phyloP scores from a whole-genome alignment of 2,329 filamentous ascomycete species.

The Apiospora pterosperma region DNA sequence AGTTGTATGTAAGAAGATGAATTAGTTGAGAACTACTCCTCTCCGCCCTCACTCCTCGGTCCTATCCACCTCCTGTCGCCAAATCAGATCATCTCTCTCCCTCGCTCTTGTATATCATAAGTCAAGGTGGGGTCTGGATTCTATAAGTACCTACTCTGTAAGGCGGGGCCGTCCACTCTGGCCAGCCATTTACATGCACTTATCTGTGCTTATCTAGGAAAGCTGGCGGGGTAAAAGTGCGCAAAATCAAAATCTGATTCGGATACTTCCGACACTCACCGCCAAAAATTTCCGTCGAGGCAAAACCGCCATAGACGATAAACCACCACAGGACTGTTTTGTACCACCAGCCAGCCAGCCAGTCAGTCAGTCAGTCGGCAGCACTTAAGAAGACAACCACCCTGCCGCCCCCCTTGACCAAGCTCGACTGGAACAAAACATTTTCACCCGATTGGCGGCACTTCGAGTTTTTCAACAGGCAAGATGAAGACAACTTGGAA shows the following conservation, averaged over 20 bases:
- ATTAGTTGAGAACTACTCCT: background rate
- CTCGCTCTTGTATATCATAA: background rate
- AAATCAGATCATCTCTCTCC: background rate
- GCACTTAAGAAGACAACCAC: background rate
- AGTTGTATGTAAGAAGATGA: background rate
- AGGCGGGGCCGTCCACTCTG: background rate
- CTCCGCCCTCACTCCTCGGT: background rate
- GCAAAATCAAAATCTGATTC: slow-evolving; percentile 2
- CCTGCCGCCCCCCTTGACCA: background rate
- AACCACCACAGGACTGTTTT: too few species aligned
- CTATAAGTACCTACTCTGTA: background rate
- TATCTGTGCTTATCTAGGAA: background rate
- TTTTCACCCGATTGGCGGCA: background rate
- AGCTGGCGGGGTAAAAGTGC: background rate
- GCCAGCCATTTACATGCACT: background rate
- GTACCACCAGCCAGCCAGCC: background rate
- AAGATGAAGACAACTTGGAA: slow-evolving; percentile 14
- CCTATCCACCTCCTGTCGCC: background rate
- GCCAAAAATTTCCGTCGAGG: slow-evolving; percentile 4
- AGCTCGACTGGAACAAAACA: too few species aligned
- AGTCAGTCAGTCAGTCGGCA: background rate
- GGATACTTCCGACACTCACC: background rate
- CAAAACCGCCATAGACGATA: background rate
- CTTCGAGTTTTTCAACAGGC: background rate
- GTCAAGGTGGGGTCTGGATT: background rate